Evolutionary conservation across 2,329 filamentous ascomycete species (phyloP).

Genomic region (Fusarium zealandicum): DNA sequence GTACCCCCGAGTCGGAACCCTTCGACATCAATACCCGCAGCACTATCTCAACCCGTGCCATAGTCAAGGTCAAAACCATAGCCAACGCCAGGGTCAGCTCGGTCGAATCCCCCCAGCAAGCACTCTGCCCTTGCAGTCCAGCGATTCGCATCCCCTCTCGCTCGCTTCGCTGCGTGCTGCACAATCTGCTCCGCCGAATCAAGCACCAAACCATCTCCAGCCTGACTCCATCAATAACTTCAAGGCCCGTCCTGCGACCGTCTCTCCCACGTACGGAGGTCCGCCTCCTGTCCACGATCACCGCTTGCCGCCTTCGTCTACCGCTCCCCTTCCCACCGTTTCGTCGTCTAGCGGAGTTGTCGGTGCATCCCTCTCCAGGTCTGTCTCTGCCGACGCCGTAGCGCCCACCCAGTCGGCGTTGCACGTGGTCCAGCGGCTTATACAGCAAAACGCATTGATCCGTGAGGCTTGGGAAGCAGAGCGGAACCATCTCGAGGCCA

Average conservation of each 20-base stretch:
- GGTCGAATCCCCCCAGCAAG: constrained; percentile 38
- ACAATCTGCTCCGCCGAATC: constrained; percentile 26
- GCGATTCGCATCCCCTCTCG: constrained; percentile 33
- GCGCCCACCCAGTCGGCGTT: constrained; percentile 44
- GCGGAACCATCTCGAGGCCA: constrained; percentile 61
- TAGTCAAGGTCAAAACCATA: constrained; percentile 26
- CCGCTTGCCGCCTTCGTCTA: constrained; percentile 31
- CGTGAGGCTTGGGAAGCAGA: constrained; percentile 62
- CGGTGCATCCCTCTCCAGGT: constrained; percentile 39
- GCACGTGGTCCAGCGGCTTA: constrained; percentile 50
- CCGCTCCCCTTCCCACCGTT: constrained; percentile 33
- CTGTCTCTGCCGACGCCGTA: constrained; percentile 43
- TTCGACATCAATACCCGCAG: constrained; percentile 36
- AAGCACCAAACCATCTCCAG: constrained; percentile 26
- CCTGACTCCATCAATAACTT: constrained; percentile 19
- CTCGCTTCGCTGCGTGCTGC: constrained; percentile 38
- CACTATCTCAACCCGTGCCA: constrained; percentile 32
- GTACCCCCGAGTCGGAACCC: constrained; percentile 28
- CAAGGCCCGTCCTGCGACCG: constrained; percentile 23
- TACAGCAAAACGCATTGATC: constrained; percentile 53
- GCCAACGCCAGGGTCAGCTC: constrained; percentile 23
- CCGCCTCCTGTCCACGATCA: constrained; percentile 23
- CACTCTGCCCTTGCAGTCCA: constrained; percentile 28
- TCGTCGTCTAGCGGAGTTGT: constrained; percentile 30
- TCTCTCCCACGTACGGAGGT: constrained; percentile 29